Conservation (phyloP, 2,329 filamentous ascomycete genomes). For the Calonectria honghensis region DNA sequence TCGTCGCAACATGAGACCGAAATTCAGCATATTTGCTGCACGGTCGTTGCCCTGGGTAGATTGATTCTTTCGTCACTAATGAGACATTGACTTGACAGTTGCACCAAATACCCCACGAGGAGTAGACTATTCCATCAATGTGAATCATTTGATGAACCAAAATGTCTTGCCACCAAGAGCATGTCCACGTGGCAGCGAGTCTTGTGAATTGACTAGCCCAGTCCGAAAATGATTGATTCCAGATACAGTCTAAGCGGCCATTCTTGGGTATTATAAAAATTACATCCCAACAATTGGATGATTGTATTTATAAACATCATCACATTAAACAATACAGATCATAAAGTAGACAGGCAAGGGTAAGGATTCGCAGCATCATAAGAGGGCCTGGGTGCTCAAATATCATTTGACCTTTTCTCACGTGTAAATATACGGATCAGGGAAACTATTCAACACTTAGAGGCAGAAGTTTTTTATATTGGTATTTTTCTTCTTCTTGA, state of each 20-base stretch:
- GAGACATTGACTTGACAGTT: not conserved
- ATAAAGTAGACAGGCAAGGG: not conserved
- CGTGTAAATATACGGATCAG: not conserved
- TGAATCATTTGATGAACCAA: not conserved
- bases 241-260: not conserved
- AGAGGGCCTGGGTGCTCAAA: not conserved
- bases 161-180: not conserved
- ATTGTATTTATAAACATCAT: not conserved
- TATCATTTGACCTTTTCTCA: not conserved
- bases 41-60: not conserved
- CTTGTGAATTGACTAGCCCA: not conserved
- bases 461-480: not conserved
- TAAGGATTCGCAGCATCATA: not conserved
- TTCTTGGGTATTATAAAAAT: not conserved
- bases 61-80: conserved; percentile 1
- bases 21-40: not conserved
- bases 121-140: too few species aligned
- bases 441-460: not conserved
- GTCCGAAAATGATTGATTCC: not conserved
- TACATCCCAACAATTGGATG: not conserved
- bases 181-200: not conserved
- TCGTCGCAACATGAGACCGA: not conserved
- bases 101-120: not conserved
- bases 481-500: not conserved
- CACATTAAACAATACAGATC: not conserved